Conservation (phyloP, 768 basidiomycete species). For the Suillus discolor region DNA sequence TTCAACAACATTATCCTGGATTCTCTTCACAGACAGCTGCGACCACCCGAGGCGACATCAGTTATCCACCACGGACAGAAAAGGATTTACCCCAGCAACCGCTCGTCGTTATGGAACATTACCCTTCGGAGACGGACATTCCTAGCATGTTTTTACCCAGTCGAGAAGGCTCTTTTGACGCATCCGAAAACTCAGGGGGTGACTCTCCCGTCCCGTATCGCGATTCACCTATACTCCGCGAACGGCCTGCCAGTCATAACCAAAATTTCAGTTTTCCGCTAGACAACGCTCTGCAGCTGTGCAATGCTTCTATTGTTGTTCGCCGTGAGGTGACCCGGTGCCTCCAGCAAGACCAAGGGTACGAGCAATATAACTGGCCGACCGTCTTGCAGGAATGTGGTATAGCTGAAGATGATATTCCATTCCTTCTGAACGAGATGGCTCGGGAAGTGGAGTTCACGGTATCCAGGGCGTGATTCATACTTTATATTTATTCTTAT, state of each 20-base stretch:
- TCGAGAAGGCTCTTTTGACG: not conserved
- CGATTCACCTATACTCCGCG: constrained; percentile 1
- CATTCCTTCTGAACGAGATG: constrained; percentile 30
- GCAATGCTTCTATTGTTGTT: constrained; percentile 20
- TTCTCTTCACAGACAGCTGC: not conserved
- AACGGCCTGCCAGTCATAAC: not conserved
- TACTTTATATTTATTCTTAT: not conserved
- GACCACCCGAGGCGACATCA: not conserved
- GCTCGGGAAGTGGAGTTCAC: constrained; percentile 23
- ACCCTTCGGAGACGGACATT: not conserved
- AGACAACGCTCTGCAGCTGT: constrained; percentile 23
- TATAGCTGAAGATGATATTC: constrained; percentile 18
- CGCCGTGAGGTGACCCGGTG: constrained; percentile 25
- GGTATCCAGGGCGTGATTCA: not conserved
- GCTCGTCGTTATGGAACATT: not conserved
- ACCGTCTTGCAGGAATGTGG: constrained; percentile 24
- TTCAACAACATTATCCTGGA: no score
- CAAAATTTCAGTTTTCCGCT: constrained; percentile 15
- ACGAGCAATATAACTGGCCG: constrained; percentile 32
- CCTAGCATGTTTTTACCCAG: constrained; percentile 1
- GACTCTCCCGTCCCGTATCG: constrained; percentile 20
- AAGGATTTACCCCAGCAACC: not conserved
- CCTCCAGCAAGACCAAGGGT: constrained; percentile 25
- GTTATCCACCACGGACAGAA: not conserved
- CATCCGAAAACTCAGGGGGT: not conserved